Evolutionary conservation across 192 early-diverging fungal species (phyloP).

Genomic region (Podila horticola): DNA sequence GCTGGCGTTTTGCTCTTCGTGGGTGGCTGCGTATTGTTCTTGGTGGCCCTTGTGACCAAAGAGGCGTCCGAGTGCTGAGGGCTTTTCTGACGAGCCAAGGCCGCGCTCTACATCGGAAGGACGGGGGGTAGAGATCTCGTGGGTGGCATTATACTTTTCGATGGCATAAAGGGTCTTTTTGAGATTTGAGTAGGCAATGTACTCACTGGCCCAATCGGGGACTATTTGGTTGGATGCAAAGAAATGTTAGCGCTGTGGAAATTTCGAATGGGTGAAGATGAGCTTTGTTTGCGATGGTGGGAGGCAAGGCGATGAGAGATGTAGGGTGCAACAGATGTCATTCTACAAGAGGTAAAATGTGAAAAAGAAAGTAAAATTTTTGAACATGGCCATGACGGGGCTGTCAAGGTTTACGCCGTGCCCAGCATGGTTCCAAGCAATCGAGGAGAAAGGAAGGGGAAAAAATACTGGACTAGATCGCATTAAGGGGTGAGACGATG

Average conservation of each 20-base stretch:
- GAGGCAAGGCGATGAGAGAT: too few species aligned
- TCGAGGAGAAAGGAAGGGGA: too few species aligned
- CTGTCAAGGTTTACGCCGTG: too few species aligned
- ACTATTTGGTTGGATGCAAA: constrained; percentile 46
- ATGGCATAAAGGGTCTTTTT: constrained; percentile 84
- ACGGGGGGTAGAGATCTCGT: constrained; percentile 7
- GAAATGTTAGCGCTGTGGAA: neutral
- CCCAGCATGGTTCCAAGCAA: too few species aligned
- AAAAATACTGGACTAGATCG: too few species aligned
- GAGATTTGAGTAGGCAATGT: constrained; percentile 81
- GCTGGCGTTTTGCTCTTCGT: constrained; percentile 18
- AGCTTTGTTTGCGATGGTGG: neutral
- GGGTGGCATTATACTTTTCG: constrained; percentile 66
- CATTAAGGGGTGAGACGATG: too few species aligned
- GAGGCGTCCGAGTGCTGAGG: constrained; percentile 19
- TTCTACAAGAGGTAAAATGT: too few species aligned
- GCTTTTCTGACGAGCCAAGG: constrained; percentile 7
- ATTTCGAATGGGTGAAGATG: neutral
- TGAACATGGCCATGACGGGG: too few species aligned
- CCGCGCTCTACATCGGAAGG: constrained; percentile 31
- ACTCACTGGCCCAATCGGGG: constrained; percentile 84
- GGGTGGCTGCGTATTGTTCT: neutral
- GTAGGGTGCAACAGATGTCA: too few species aligned
- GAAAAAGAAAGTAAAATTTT: too few species aligned
- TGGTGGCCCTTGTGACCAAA: constrained; percentile 7